Conservation (phyloP, 176 grass and related monocot species). For the Eleusine coracana region DNA sequence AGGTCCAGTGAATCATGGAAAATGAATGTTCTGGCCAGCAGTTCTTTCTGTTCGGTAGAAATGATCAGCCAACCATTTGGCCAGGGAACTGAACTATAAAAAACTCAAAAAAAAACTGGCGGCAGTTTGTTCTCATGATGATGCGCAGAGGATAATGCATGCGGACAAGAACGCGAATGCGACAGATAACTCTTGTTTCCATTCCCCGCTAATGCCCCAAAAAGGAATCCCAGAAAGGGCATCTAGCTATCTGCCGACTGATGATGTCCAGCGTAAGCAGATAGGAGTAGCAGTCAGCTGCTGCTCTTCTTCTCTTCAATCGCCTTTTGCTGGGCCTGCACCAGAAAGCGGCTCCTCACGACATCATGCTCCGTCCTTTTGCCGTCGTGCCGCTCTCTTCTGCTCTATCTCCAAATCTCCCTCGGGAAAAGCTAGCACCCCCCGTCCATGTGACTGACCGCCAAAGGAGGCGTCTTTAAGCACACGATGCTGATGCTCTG, state of each 20-base stretch:
- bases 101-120: background rate
- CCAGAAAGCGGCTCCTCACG: constrained; percentile 36
- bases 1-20: constrained; percentile 12
- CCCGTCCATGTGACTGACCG: constrained; percentile 57
- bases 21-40: background rate
- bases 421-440: constrained; percentile 34
- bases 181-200: constrained; percentile 38
- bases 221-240: constrained; percentile 57
- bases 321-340: constrained; percentile 53
- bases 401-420: constrained; percentile 46
- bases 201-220: constrained; percentile 43
- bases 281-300: constrained; percentile 4
- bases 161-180: constrained; percentile 11
- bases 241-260: background rate
- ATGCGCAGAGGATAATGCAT: background rate
- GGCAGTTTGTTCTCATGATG: background rate
- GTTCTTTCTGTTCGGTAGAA: background rate
- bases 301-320: constrained; percentile 33
- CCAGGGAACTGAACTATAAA: background rate
- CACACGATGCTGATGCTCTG: constrained; percentile 65
- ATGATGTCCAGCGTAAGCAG: constrained; percentile 9
- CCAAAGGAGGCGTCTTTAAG: constrained; percentile 56
- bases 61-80: constrained; percentile 7
- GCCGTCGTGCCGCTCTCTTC: background rate
- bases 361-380: constrained; percentile 48